Evolutionary conservation across 2,329 filamentous ascomycete genomes (phyloP), one percentile per base, ranked within the genome.

Genomic region (Fusarium poae): DNA sequence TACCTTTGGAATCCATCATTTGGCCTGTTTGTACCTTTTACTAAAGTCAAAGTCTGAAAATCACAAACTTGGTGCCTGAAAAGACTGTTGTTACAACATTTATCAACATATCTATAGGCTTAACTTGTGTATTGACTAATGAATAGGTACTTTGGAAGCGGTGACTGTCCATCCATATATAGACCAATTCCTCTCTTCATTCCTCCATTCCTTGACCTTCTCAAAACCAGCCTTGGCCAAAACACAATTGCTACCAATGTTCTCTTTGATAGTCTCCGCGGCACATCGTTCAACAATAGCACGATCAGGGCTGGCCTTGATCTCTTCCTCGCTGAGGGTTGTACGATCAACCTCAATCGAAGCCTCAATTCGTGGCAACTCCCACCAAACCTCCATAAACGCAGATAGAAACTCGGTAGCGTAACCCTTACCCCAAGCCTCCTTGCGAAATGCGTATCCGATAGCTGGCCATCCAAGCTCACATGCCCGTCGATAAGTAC

Each of bases 391-490:
- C 8, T 46, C 18, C 58, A 62, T 62, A 0, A 61, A 62, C 3
- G 58, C 58, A 0, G 23, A 15, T 0, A 62, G 10, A 30, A 62
- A 62, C 45, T 62, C 56, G 0, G 58, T 62, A 1, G 56, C 58
- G 2, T 62, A 62, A 0, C 58, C 58, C 12, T 62, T 61, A 0
- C 58, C 58, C 58, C 58, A 62, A 40, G 56, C 56, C 16, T 62
- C 58, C 2, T 53, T 62, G 2, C 40, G 56, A 7, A 62, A 45
- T 13, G 56, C 56, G 15, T 62, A 62, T n/a, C 58, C 58, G 20
- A 62, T 61, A 0, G 16, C 58, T 18, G 58, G 58, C 58, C 58
- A 62, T 8, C 58, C 58, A 1, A 62, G 56, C 7, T 62, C 56
- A 45, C 44, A 61, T n/a, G 29, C 45, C 29, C 56, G 34, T 30